These are phyloP conservation scores for Blastomyces emzantsi DNA, from an alignment of 2,329 filamentous ascomycete species.

Conservation along the genomic window DNA sequence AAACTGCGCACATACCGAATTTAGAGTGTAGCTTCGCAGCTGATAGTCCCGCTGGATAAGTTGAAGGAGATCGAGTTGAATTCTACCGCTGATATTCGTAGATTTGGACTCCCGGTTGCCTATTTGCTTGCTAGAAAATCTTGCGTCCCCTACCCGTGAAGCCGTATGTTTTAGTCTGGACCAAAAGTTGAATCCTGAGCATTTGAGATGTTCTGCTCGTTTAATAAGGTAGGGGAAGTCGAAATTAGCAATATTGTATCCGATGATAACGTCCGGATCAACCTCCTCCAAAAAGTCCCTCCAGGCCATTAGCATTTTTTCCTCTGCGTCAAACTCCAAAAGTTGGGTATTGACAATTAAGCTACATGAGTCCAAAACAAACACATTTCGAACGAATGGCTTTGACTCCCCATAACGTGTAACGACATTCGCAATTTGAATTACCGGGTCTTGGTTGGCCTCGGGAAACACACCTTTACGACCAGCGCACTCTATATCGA, in stretches of 20 bases:
- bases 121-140: constrained; percentile 97
- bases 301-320: constrained; percentile 88
- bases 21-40: constrained; percentile 90
- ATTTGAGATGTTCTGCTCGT: constrained; percentile 74
- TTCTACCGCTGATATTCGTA: constrained; percentile 86
- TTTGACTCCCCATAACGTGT: constrained; percentile 92
- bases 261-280: constrained; percentile 95
- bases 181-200: constrained; percentile 75
- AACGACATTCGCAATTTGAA: constrained; percentile 95
- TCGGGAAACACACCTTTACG: constrained; percentile 97
- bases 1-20: constrained; percentile 92
- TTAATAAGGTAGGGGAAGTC: constrained; percentile 95
- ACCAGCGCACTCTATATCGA: constrained; percentile 97
- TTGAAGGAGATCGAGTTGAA: constrained; percentile 92
- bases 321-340: constrained; percentile 69
- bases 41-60: constrained; percentile 92
- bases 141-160: constrained; percentile 67
- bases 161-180: constrained; percentile 62
- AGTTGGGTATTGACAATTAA: constrained; percentile 92
- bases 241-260: constrained; percentile 98
- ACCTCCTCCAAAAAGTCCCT: constrained; percentile 80
- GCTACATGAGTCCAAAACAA: constrained; percentile 86
- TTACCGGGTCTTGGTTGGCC: constrained; percentile 82
- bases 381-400: constrained; percentile 92
- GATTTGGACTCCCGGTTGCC: constrained; percentile 89